A percentile compares a stretch with the other conserved stretches of the same genome.
phyloP scores from a whole-genome alignment of 441 rosid species.

The Gossypium schwendimanii region DNA sequence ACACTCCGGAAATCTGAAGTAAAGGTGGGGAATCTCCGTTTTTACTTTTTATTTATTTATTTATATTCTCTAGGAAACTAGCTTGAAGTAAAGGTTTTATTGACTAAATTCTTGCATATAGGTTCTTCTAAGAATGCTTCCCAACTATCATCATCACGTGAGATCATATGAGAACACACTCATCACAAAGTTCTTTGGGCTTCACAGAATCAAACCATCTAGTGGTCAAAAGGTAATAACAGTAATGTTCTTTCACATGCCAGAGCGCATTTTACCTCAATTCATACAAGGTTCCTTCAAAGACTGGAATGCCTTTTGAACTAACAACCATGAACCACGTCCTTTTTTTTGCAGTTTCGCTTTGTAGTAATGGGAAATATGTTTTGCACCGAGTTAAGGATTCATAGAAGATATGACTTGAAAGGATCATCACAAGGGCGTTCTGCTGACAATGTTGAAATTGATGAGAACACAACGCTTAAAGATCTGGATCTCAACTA shows the following conservation, averaged over 20 bases:
- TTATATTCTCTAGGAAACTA: not conserved
- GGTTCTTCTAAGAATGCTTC: conserved; percentile 98
- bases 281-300: conserved; percentile 3
- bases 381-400: conserved; percentile 97
- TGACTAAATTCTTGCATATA: conserved; percentile 28
- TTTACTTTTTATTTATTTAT: not conserved
- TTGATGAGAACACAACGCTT: conserved; percentile 89
- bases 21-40: conserved; percentile 48
- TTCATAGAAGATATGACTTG: conserved; percentile 88
- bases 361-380: conserved; percentile 99
- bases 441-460: conserved; percentile 80
- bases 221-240: conserved; percentile 85
- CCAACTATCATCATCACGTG: conserved; percentile 86
- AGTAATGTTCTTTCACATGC: not conserved
- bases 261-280: not conserved
- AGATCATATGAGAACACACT: conserved; percentile 85
- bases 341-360: conserved; percentile 60
- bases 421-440: conserved; percentile 94
- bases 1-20: conserved; percentile 96
- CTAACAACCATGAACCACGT: conserved; percentile 27
- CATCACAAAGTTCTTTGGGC: conserved; percentile 94
- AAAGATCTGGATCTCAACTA: conserved; percentile 92
- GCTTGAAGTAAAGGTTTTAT: conserved; percentile 1
- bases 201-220: conserved; percentile 96
- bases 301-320: not conserved